Evolutionary conservation across 495 filamentous ascomycete genomes (phyloP).

Genomic region (Penicillium diatomitis): DNA sequence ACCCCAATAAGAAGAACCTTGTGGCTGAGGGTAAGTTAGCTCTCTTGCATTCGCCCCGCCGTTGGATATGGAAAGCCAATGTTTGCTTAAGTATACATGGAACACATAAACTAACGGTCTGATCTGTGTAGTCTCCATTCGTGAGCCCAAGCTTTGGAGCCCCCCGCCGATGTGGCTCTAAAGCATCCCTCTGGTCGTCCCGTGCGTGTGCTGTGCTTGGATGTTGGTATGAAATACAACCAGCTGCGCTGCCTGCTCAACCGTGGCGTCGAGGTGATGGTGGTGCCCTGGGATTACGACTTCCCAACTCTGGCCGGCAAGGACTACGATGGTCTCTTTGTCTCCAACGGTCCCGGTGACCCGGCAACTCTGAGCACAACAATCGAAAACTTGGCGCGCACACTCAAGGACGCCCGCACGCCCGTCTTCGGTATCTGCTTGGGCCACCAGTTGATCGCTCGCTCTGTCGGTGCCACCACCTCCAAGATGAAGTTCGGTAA

Average conservation of each 20-base stretch:
- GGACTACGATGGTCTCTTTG: constrained; percentile 91
- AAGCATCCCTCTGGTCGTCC: constrained; percentile 81
- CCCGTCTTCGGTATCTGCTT: constrained; percentile 97
- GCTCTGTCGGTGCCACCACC: constrained; percentile 81
- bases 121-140: constrained; percentile 64
- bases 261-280: constrained; percentile 87
- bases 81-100: too few species aligned
- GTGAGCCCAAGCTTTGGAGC: constrained; percentile 69
- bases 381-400: constrained; percentile 61
- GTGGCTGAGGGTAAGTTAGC: constrained; percentile 76
- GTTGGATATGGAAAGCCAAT: not conserved
- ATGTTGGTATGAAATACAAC: constrained; percentile 96
- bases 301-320: constrained; percentile 64
- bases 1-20: constrained; percentile 87
- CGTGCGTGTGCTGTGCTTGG: constrained; percentile 80
- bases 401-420: constrained; percentile 62
- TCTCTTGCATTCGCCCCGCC: not conserved
- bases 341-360: constrained; percentile 96
- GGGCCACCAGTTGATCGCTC: constrained; percentile 87
- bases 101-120: not conserved
- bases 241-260: constrained; percentile 86
- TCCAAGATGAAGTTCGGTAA: constrained; percentile 98
- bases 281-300: constrained; percentile 93
- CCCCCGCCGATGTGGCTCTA: constrained; percentile 56
- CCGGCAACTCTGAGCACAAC: constrained; percentile 73